Evolutionary conservation across 257 asterid species (phyloP).

Genomic region (Przewalskia tangutica): DNA sequence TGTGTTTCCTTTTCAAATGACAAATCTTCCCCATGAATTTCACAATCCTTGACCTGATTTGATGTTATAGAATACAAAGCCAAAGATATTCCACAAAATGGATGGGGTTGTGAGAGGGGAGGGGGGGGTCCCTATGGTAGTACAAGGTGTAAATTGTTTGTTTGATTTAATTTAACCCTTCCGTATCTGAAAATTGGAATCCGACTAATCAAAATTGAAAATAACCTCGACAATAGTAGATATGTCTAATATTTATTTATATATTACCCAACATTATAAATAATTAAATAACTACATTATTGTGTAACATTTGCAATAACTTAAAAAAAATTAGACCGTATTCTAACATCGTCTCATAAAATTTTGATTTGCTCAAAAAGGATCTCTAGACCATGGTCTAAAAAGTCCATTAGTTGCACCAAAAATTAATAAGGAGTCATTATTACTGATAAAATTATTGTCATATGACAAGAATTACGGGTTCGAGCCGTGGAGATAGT

Average conservation of each 20-base stretch:
- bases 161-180: no score
- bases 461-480: no score
- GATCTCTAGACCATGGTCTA: background rate
- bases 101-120: no score
- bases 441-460: background rate
- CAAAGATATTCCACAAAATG: no score
- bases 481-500: no score
- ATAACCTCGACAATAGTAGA: background rate
- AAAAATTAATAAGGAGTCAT: background rate
- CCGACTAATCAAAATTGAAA: background rate
- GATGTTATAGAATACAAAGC: no score
- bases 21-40: background rate
- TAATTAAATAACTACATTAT: background rate
- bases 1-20: background rate
- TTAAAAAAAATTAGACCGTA: background rate
- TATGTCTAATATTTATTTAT: background rate
- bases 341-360: background rate
- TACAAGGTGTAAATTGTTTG: no score
- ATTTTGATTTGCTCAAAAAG: background rate
- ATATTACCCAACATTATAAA: background rate
- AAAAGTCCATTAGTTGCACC: accelerated
- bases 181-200: background rate
- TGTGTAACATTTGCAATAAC: background rate
- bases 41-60: background rate
- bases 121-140: no score